Evolutionary conservation across 2,329 filamentous ascomycete species (phyloP), one percentile per base, ranked within the genome.

Genomic region (Parastagonospora avenae): DNA sequence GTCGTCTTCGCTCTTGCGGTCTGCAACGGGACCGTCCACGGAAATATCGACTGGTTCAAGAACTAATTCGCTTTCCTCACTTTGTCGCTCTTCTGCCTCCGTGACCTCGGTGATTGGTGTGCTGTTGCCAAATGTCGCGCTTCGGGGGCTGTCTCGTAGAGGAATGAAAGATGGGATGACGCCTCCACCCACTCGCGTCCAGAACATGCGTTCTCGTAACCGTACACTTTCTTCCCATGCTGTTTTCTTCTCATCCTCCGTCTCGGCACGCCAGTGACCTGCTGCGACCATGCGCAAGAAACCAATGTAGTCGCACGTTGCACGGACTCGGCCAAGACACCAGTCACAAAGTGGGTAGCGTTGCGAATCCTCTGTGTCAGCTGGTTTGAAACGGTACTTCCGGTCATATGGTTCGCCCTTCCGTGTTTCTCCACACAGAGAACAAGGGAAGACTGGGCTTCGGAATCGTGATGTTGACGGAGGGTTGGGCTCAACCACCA

Each of bases 211-310:
- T 72, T 99, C 94, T 43, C 94, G 83, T 41, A 97, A 76, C 28
- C 89, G 85, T 9, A 97, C 89, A 50, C 91, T 91, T 77, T 99
- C 94, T 70, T 97, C 93, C 94, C 94, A 99, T 0, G 92, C 91
- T 27, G 86, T 85, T 67, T 89, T 91, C 74, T 95, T 91, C 30
- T 92, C 90, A 42, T 94, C 91, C 33, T 89, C 85, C 49, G 89
- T 90, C 40, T 92, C 90, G 10, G 89, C 87, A 43, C 90, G 86
- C 86, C 94, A 94, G 66, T 96, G 89, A 2, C 94, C 94, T 63
- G 97, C 93, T 61, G 93, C 91, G 50, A 97, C 84, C 76, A 97
- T 91, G 39, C 93, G 84, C 48, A 99, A 74, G 68, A 97, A 97
- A 1, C 91, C 91, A 28, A 97, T 82, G 61, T 97, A 95, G 64